Base-by-base conservation (phyloP, 495 filamentous ascomycete genomes). In the Neurospora sp. region DNA sequence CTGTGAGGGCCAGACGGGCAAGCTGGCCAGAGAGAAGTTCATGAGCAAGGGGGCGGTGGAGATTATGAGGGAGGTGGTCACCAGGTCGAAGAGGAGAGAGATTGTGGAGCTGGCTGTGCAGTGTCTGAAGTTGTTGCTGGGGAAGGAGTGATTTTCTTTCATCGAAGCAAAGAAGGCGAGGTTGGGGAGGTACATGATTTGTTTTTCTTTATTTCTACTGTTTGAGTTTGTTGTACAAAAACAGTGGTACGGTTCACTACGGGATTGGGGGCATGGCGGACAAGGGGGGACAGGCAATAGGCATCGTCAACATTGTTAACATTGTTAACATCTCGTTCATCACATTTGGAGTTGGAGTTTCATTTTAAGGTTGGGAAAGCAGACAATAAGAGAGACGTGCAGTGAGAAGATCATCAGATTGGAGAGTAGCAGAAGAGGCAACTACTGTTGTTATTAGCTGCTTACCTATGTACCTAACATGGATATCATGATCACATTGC, bases 101-200 rank as follows among this genome's bases (percentile, higher is more conserved):
- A 88, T 93, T 35, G 80, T 94, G 11, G 86, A 92, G 80, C 82
- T 88, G 5, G 88, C 88, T 0, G 86, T 92, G 16, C 85, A 91
- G 77, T 87, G 88, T 4, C 79, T 92, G 75, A 90, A 91, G 78
- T 79, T 84, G 38, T 75, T 92, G 72, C 81, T 92, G 48, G 82
- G 84, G 74, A 78, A 72, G 48, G 39, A 69, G 59, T 78, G 54
- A 62, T 62, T 27, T 16, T 0, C 27, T 16, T 62, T 1, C 27
- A 1, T 31, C 6, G 42, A 44, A 9, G 1, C 1, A 3, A n/a
- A 44, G 9, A 3, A n/a, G 0, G 14, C 18, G 8, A 44, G 18
- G 3, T 9, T n/a, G 18, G 18, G 46, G 6, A 62, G 54, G 54
- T 62, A 31, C 14, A 31, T 14, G 27, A 35, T 62, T 1, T 62